Evolutionary conservation across 2,329 filamentous ascomycete genomes (phyloP).

Genomic region (Pyrenophora tritici-repentis): DNA sequence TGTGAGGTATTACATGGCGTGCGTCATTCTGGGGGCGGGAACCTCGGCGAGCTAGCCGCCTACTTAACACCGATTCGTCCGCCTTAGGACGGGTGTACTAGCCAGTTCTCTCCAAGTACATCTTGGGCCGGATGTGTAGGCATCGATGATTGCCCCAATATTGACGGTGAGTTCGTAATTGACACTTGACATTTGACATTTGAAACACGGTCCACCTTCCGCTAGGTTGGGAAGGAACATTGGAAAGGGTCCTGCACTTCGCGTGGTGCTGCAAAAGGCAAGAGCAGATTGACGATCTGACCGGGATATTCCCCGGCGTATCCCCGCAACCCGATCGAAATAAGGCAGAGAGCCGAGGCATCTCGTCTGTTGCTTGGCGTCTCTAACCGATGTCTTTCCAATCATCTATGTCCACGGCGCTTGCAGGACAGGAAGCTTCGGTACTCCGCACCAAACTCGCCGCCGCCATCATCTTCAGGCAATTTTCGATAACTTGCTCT

Average conservation of each 20-base stretch:
- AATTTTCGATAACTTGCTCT: too few species aligned
- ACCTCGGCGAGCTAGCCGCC: slow-evolving; percentile 3
- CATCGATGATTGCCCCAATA: too few species aligned
- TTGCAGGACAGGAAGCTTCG: too few species aligned
- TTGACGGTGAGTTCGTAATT: too few species aligned
- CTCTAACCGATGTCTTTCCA: not conserved
- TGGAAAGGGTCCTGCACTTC: slow-evolving; percentile 5
- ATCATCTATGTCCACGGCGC: too few species aligned
- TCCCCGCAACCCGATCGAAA: not conserved
- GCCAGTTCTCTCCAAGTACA: not conserved
- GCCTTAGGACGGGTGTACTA: too few species aligned
- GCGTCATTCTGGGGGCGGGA: slow-evolving; percentile 10
- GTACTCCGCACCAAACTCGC: too few species aligned
- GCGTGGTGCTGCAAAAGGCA: slow-evolving; percentile 7
- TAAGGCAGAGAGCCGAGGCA: slow-evolving; percentile 7
- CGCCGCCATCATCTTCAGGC: too few species aligned
- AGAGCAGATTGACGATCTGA: slow-evolving; percentile 1
- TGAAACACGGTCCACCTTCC: not conserved
- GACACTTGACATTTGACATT: not conserved
- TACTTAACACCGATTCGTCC: not conserved
- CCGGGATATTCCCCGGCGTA: slow-evolving; percentile 5
- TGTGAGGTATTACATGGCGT: slow-evolving; percentile 1
- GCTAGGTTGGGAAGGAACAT: not conserved
- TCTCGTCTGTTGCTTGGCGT: not conserved
- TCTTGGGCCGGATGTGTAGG: not conserved